Evolutionary conservation across 768 basidiomycete genomes (phyloP).

Genomic region (Boletus patriciae): DNA sequence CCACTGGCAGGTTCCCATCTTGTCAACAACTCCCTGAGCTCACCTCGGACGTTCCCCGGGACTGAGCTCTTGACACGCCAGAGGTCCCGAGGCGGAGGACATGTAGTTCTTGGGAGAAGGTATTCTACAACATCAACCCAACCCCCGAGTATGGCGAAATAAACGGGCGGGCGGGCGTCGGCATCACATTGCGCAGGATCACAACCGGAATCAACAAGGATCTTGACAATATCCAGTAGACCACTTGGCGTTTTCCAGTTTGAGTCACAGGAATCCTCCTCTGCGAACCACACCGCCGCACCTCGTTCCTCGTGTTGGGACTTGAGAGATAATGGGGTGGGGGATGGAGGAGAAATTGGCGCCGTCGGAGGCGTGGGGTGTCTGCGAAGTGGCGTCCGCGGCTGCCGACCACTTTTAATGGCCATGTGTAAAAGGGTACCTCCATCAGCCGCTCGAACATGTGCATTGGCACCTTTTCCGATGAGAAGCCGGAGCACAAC

Average conservation of each 20-base stretch:
- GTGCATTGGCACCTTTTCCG: background rate
- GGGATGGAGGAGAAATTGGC: no score
- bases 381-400: background rate
- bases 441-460: background rate
- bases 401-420: background rate
- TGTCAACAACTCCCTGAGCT: no score
- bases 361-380: no score
- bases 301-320: no score
- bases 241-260: no score
- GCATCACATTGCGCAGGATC: slow-evolving; percentile 1
- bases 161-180: background rate
- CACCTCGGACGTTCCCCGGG: no score
- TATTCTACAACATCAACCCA: background rate
- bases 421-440: background rate
- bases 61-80: no score
- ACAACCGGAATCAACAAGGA: slow-evolving; percentile 3
- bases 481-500: background rate
- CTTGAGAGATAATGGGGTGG: no score
- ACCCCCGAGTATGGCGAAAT: background rate
- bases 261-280: no score
- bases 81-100: no score
- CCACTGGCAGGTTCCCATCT: no score
- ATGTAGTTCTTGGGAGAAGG: slow-evolving; percentile 1
- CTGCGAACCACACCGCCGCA: no score
- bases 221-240: background rate